Evolutionary conservation across 208 protist genomes (phyloP).

Genomic region (Trypanosoma avium): DNA sequence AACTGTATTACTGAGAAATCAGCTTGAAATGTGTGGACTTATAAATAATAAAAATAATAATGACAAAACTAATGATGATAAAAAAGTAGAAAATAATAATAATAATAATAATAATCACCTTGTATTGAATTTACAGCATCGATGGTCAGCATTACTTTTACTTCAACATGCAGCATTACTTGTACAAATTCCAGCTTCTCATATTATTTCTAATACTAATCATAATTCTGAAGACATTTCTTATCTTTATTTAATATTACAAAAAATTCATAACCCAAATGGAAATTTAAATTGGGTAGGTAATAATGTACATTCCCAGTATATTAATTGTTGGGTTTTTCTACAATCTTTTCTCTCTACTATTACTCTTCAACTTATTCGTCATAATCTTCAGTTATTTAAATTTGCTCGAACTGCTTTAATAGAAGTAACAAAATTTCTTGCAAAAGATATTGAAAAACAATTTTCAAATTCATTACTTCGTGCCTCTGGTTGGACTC

Average conservation of each 20-base stretch:
- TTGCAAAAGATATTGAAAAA: conserved; percentile 25
- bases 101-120: not conserved
- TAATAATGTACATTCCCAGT: conserved; percentile 16
- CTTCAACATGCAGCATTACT: conserved; percentile 16
- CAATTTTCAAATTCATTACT: conserved; percentile 30
- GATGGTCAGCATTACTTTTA: conserved; percentile 2
- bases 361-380: conserved; percentile 7
- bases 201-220: not conserved
- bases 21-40: conserved; percentile 1
- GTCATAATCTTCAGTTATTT: conserved; percentile 4
- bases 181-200: not conserved
- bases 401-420: conserved; percentile 36
- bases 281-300: not conserved
- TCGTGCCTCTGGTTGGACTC: conserved; percentile 35
- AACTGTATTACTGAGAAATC: conserved; percentile 7
- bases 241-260: conserved; percentile 4
- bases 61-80: too few species aligned
- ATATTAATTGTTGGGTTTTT: conserved; percentile 21
- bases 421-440: conserved; percentile 26
- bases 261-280: not conserved
- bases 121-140: not conserved
- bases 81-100: too few species aligned
- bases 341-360: conserved; percentile 21
- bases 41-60: not conserved
- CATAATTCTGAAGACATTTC: not conserved